Base-by-base conservation (phyloP, 139 green algal genomes). In the Coelastrella sp. region DNA sequence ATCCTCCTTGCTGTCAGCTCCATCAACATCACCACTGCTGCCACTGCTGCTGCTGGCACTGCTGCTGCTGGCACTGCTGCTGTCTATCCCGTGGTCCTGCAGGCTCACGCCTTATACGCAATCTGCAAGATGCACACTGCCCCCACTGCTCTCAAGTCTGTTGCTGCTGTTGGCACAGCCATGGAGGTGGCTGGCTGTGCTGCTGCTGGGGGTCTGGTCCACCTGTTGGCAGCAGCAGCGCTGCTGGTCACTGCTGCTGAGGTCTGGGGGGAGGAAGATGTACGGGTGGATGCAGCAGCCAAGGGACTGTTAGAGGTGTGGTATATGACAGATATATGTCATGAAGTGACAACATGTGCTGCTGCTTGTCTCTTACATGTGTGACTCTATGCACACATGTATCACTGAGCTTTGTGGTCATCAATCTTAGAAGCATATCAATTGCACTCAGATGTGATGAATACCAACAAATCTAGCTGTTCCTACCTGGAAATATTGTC, bases 141-240 rank as follows among this genome's bases (percentile, higher is more conserved):
- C 6, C 48, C 72, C 32, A 7, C 4, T 30, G 15, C 27, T 4
- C n/a, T 66, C 17, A 34, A 21, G 11, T 45, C 43, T 35, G 45
- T 80, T 25, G 45, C 72, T 4, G 30, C 72, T n/a, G 15, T 80
- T 41, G 72, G 72, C 72, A 80, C 72, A 23, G 45, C 45, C 48
- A 66, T 66, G 48, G 72, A 80, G 72, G 8, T 80, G 19, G 48
- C 72, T 35, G 72, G 72, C 15, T n/a, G 45, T 23, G 3, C 15
- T 19, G 32, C 45, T 21, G n/a, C n/a, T n/a, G n/a, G n/a, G n/a
- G n/a, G n/a, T n/a, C n/a, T n/a, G n/a, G n/a, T n/a, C n/a, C 72
- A 80, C 48, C 7, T 80, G 72, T 40, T 80, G 30, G 27, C 30
- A 43, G 30, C 30, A 38, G 45, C 72, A n/a, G 51, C 43, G 32